phyloP scores from a whole-genome alignment of 2,329 filamentous ascomycete species.

The Macrophomina phaseolina region DNA sequence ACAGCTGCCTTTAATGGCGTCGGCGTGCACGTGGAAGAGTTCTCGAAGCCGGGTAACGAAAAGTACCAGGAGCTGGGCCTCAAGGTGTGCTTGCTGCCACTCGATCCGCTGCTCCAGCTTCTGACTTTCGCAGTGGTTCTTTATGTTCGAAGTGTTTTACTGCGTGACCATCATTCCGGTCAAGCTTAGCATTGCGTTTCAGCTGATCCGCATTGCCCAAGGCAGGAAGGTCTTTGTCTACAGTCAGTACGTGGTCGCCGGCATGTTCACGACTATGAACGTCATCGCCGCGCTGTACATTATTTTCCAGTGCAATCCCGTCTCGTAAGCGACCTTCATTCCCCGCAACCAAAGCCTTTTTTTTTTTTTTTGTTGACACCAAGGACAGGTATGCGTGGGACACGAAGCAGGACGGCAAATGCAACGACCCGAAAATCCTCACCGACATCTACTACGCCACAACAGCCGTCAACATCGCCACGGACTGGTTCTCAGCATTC shows the following conservation, averaged over 20 bases:
- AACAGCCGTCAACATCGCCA: constrained; percentile 44
- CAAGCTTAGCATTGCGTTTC: constrained; percentile 46
- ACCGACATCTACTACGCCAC: constrained; percentile 44
- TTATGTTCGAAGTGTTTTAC: constrained; percentile 46
- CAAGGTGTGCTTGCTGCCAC: constrained; percentile 23
- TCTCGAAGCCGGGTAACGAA: constrained; percentile 30
- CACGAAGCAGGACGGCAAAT: constrained; percentile 36
- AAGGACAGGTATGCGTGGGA: constrained; percentile 37
- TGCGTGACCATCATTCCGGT: constrained; percentile 44
- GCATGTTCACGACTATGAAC: constrained; percentile 40
- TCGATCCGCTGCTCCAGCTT: neutral
- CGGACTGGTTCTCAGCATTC: constrained; percentile 45
- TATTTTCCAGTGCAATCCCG: constrained; percentile 44
- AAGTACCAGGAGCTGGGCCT: constrained; percentile 33
- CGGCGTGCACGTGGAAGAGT: constrained; percentile 38
- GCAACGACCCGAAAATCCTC: constrained; percentile 35
- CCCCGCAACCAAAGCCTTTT: neutral
- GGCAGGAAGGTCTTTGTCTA: constrained; percentile 36
- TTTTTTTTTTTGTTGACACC: neutral
- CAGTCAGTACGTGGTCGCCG: constrained; percentile 38
- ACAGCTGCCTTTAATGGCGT: constrained; percentile 41
- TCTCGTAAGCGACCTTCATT: constrained; percentile 31
- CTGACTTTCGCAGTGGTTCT: constrained; percentile 41
- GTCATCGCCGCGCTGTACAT: constrained; percentile 43
- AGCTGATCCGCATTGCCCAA: constrained; percentile 43